phyloP scores from a whole-genome alignment of 2,329 filamentous ascomycete genomes.

The Polychaeton citri region DNA sequence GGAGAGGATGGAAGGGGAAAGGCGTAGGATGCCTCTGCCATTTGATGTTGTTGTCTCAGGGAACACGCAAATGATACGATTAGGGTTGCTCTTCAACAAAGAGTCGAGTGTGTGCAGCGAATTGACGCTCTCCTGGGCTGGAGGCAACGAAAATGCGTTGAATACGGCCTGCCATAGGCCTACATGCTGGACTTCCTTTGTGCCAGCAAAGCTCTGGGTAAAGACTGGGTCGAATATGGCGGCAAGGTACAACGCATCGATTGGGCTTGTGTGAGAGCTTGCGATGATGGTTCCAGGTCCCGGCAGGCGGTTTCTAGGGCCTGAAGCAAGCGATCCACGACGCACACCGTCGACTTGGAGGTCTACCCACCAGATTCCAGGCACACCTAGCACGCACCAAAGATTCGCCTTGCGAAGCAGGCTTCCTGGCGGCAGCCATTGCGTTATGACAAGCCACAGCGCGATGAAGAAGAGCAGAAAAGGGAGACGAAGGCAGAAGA shows the following conservation, averaged over 20 bases:
- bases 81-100: constrained; percentile 55
- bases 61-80: constrained; percentile 71
- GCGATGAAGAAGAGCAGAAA: constrained; percentile 52
- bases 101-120: constrained; percentile 24
- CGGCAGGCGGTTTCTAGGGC: constrained; percentile 61
- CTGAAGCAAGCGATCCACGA: constrained; percentile 67
- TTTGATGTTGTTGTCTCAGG: constrained; percentile 93
- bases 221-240: constrained; percentile 96
- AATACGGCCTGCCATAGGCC: constrained; percentile 63
- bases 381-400: constrained; percentile 77
- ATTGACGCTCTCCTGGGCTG: constrained; percentile 15
- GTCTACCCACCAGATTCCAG: constrained; percentile 96
- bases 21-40: constrained; percentile 73
- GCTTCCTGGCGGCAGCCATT: constrained; percentile 62
- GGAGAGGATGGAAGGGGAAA: constrained; percentile 63
- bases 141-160: constrained; percentile 31
- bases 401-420: constrained; percentile 67
- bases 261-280: constrained; percentile 78
- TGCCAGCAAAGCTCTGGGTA: constrained; percentile 67
- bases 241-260: constrained; percentile 87
- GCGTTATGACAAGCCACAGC: constrained; percentile 26
- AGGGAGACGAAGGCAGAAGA: constrained; percentile 72
- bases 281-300: constrained; percentile 71
- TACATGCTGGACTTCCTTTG: constrained; percentile 60
- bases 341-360: constrained; percentile 95